Percentiles rank a stretch among this genome's conserved stretches.
Evolutionary conservation across 129 eudicot genomes (phyloP).

Genomic region (Tanacetum coccineum): DNA sequence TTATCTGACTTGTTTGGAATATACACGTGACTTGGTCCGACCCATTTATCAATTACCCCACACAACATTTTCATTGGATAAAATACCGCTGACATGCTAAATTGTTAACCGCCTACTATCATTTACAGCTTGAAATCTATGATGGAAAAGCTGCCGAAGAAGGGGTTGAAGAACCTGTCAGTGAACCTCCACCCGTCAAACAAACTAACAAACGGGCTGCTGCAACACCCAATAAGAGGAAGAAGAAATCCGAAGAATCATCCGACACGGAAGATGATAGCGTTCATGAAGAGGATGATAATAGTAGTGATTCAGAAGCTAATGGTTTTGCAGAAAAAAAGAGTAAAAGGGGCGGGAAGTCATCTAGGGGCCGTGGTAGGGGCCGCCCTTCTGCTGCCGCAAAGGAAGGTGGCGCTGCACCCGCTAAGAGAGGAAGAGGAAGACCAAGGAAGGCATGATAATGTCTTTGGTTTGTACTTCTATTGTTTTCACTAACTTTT

Average conservation of each 20-base stretch:
- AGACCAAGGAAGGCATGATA: constrained; percentile 58
- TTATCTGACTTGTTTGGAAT: no score
- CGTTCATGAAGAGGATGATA: constrained; percentile 36
- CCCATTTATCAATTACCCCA: neutral
- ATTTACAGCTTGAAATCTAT: constrained; percentile 71
- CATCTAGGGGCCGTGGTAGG: constrained; percentile 53
- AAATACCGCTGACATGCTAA: neutral
- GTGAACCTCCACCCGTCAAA: constrained; percentile 22
- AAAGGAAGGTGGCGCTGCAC: constrained; percentile 21
- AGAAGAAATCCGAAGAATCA: constrained; percentile 50
- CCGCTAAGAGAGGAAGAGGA: constrained; percentile 54
- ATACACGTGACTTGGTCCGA: no score
- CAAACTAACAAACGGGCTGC: constrained; percentile 41
- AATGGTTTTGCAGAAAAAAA: constrained; percentile 45
- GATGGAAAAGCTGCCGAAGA: constrained; percentile 75
- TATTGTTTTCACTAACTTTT: constrained; percentile 11
- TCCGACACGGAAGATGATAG: constrained; percentile 60
- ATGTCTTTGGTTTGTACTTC: constrained; percentile 11
- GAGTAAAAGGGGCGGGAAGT: constrained; percentile 58
- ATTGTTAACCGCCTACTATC: neutral
- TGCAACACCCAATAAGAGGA: constrained; percentile 58
- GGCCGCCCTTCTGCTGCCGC: constrained; percentile 55
- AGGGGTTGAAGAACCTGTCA: constrained; percentile 47
- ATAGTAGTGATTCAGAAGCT: constrained; percentile 42
- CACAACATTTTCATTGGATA: neutral